These are phyloP conservation scores for Beta vulgaris DNA, from an alignment of 148 eudicot genomes.

Conservation along the genomic window DNA sequence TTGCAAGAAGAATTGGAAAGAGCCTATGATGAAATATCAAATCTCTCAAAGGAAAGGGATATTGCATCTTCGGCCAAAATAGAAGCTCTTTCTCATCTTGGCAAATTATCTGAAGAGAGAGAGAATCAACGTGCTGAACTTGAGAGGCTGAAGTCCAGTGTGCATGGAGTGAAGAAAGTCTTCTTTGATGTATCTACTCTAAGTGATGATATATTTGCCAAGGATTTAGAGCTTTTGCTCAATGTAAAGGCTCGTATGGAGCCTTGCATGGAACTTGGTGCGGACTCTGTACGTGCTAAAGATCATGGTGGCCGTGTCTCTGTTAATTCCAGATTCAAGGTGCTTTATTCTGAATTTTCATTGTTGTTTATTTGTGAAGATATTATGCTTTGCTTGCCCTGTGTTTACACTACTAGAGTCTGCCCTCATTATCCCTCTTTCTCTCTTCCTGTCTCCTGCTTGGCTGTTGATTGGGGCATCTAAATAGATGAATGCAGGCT, in stretches of 20 bases:
- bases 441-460: background rate
- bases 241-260: conserved; percentile 40
- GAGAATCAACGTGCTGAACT: conserved; percentile 50
- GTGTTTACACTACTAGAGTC: background rate
- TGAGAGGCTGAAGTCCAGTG: conserved; percentile 37
- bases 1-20: conserved; percentile 80
- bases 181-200: conserved; percentile 41
- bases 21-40: conserved; percentile 43
- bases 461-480: background rate
- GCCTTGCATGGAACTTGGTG: conserved; percentile 40
- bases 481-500: background rate
- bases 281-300: conserved; percentile 30
- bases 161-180: conserved; percentile 44
- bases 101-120: conserved; percentile 61
- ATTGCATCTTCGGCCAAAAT: conserved; percentile 57
- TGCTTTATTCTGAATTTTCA: conserved; percentile 23
- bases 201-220: conserved; percentile 45
- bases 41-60: conserved; percentile 62
- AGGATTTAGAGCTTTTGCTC: conserved; percentile 55
- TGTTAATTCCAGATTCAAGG: conserved; percentile 46
- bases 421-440: background rate
- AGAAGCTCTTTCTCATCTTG: conserved; percentile 61
- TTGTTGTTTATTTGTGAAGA: background rate
- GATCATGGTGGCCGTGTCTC: conserved; percentile 34
- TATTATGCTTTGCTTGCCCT: background rate